These are phyloP conservation scores for Debaryomycetaceae sp. DNA, from an alignment of 1,139 yeast species.

Conservation along the genomic window DNA sequence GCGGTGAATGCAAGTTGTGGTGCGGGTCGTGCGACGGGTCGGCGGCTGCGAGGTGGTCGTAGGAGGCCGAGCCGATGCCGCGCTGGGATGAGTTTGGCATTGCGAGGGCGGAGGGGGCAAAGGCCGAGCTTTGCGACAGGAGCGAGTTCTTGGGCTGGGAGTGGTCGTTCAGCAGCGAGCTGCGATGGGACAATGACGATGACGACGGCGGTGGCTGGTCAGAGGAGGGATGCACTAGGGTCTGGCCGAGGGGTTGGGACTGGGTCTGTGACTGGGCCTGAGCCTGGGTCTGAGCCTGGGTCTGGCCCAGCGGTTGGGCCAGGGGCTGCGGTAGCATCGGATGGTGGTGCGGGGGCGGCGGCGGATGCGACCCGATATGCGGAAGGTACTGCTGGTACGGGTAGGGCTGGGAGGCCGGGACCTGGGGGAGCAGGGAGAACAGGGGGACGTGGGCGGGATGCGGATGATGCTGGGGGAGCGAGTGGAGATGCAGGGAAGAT, in stretches of 20 bases:
- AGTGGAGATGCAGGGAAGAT: neutral
- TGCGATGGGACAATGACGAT: constrained; percentile 5
- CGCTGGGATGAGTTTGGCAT: too few species aligned
- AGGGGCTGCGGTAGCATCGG: neutral
- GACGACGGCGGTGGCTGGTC: neutral
- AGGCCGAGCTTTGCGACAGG: constrained; percentile 2
- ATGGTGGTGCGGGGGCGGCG: neutral
- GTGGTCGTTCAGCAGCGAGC: constrained; percentile 5
- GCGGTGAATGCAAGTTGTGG: neutral
- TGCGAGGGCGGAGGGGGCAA: too few species aligned
- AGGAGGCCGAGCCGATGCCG: too few species aligned
- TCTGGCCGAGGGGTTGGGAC: neutral
- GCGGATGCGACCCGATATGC: too few species aligned
- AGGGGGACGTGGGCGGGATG: neutral
- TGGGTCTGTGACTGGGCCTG: constrained; percentile 3
- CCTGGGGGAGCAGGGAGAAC: neutral
- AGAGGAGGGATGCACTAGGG: neutral
- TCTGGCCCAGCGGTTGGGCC: neutral
- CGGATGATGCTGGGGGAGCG: neutral
- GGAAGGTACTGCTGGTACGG: constrained; percentile 13
- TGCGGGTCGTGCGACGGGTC: neutral
- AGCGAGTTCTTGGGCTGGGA: constrained; percentile 9
- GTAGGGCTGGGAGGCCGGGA: neutral
- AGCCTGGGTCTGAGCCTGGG: neutral
- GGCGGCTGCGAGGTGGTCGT: too few species aligned